Evolutionary conservation across 257 asterid genomes (phyloP).

Genomic region (Solanum sejunctum): DNA sequence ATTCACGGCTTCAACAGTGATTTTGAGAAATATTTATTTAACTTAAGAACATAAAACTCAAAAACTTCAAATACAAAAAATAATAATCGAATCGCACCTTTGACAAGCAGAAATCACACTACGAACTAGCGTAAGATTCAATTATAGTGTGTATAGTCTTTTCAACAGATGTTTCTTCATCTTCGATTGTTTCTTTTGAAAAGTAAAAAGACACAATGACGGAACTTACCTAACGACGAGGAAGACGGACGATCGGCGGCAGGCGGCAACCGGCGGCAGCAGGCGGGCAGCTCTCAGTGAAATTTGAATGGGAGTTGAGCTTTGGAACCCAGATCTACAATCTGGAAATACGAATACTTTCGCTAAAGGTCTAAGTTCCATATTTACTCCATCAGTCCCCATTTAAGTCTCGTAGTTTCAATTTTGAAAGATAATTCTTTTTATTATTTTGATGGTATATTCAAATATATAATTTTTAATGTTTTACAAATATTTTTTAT

Average conservation of each 20-base stretch:
- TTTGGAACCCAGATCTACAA: not conserved
- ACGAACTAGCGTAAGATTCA: not conserved
- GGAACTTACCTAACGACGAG: not conserved
- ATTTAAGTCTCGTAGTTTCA: not conserved
- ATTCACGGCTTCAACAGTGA: not conserved
- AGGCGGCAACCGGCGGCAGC: not conserved
- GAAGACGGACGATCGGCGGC: not conserved
- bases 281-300: not conserved
- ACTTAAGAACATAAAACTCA: not conserved
- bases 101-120: not conserved
- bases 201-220: not conserved
- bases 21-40: not conserved
- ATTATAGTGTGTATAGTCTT: not conserved
- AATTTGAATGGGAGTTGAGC: not conserved
- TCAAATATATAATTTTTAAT: no score
- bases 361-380: not conserved
- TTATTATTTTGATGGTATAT: no score
- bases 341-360: not conserved
- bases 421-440: no score
- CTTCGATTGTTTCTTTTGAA: not conserved
- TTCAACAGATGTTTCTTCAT: not conserved
- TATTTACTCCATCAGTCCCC: not conserved
- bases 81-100: not conserved
- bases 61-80: not conserved
- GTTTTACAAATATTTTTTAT: no score